Percentiles rank a stretch among this genome's conserved stretches.
Conservation (phyloP, 2,329 filamentous ascomycete genomes). For the Microascus cirrosus region DNA sequence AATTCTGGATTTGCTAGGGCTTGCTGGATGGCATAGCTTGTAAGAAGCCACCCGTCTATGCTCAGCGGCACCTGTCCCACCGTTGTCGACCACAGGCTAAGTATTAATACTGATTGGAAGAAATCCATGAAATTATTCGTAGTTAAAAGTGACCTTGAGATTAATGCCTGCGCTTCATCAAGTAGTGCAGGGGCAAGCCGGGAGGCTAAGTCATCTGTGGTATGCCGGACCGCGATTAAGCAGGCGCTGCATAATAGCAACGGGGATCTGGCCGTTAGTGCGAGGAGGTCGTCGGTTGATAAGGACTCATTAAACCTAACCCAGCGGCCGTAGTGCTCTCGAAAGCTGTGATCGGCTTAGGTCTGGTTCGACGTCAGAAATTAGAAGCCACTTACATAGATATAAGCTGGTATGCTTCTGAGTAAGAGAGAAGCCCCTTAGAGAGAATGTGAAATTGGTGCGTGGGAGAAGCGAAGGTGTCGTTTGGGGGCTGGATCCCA, state of each 20-base stretch:
- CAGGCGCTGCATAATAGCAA: slow-evolving; percentile 14
- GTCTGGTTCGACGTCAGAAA: not conserved
- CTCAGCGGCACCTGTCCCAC: slow-evolving; percentile 14
- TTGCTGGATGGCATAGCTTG: slow-evolving; percentile 14
- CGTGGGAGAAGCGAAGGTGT: not conserved
- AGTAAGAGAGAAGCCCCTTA: slow-evolving; percentile 7
- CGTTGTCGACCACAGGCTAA: slow-evolving; percentile 16
- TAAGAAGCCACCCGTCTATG: slow-evolving; percentile 16
- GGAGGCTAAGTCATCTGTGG: slow-evolving; percentile 12
- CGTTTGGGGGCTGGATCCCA: slow-evolving; percentile 11
- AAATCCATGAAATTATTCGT: slow-evolving; percentile 11
- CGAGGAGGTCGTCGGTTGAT: slow-evolving; percentile 7
- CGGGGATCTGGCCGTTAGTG: slow-evolving; percentile 7
- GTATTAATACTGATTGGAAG: slow-evolving; percentile 13
- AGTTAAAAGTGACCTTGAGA: slow-evolving; percentile 8
- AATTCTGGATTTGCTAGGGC: slow-evolving; percentile 12
- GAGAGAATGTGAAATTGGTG: slow-evolving; percentile 11
- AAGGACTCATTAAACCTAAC: slow-evolving; percentile 12
- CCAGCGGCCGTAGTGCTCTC: slow-evolving; percentile 15
- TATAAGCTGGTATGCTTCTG: slow-evolving; percentile 11
- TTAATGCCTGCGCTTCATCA: slow-evolving; percentile 12
- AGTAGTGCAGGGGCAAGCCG: slow-evolving; percentile 12
- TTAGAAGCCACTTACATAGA: slow-evolving; percentile 9
- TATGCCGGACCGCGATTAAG: slow-evolving; percentile 14
- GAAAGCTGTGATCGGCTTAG: slow-evolving; percentile 10